Percentiles rank a stretch among this genome's conserved stretches.
Conservation (phyloP, 129 eudicot genomes). For the Escallonia herrerae region DNA sequence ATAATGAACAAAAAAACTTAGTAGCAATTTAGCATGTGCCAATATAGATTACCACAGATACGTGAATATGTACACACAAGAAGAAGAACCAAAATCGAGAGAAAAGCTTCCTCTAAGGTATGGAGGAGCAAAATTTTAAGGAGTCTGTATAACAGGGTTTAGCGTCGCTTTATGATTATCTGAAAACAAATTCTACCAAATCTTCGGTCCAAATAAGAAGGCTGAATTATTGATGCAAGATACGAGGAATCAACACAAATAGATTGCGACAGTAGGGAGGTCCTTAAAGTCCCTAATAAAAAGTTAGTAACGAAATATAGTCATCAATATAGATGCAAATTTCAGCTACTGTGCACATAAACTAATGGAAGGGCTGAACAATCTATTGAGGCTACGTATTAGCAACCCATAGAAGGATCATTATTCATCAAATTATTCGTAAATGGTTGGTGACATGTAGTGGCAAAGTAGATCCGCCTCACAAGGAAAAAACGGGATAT, state of each 20-base stretch:
- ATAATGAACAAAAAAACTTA: background rate
- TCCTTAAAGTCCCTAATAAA: constrained; percentile 1
- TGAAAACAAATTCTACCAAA: too few relatives aligned
- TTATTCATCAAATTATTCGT: background rate
- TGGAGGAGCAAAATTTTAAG: background rate
- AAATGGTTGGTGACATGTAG: background rate
- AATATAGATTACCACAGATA: background rate
- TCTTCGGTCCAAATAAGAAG: too few relatives aligned
- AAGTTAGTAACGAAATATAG: background rate
- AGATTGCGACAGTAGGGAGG: background rate
- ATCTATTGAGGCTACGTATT: background rate
- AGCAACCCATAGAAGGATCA: background rate
- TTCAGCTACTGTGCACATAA: too few relatives aligned
- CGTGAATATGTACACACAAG: background rate
- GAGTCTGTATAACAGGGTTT: too few relatives aligned
- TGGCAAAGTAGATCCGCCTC: constrained; percentile 3
- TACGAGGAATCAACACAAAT: too few relatives aligned
- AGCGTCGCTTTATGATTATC: too few relatives aligned
- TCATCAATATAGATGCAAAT: too few relatives aligned
- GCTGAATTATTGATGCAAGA: too few relatives aligned
- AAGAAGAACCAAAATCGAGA: background rate
- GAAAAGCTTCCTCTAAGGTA: background rate
- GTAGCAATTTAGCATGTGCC: background rate
- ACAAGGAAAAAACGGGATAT: background rate
- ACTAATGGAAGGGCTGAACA: background rate